Evolutionary conservation across 2,329 filamentous ascomycete genomes (phyloP).

Genomic region (Phyllachora maydis): DNA sequence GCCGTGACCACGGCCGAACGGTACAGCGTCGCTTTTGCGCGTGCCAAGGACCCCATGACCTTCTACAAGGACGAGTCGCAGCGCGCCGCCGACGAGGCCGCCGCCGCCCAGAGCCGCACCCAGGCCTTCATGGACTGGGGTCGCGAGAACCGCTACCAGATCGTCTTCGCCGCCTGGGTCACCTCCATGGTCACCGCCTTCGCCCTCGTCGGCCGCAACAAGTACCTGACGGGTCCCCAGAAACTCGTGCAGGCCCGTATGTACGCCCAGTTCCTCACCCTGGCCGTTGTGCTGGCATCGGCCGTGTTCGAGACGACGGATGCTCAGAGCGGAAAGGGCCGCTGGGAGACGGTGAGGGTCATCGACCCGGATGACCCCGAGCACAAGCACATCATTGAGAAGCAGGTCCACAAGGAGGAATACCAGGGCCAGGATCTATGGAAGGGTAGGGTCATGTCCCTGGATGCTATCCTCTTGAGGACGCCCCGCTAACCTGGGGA

Average conservation of each 20-base stretch:
- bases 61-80: constrained; percentile 44
- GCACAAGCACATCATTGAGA: constrained; percentile 70
- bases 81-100: constrained; percentile 26
- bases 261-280: constrained; percentile 76
- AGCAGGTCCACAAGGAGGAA: constrained; percentile 69
- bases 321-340: constrained; percentile 50
- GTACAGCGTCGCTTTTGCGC: constrained; percentile 41
- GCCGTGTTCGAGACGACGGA: constrained; percentile 69
- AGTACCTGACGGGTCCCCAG: constrained; percentile 53
- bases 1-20: constrained; percentile 82
- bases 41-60: constrained; percentile 42
- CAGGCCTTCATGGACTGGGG: constrained; percentile 54
- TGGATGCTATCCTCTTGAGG: too few species aligned
- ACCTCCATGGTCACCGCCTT: constrained; percentile 60
- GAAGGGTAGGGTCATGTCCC: constrained; percentile 60
- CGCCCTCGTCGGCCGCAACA: constrained; percentile 56
- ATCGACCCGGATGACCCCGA: constrained; percentile 64
- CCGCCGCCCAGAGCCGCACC: constrained; percentile 15
- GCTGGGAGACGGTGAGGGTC: constrained; percentile 72
- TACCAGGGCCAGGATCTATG: constrained; percentile 84
- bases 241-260: constrained; percentile 90
- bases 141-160: constrained; percentile 62
- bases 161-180: constrained; percentile 68
- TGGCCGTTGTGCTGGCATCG: constrained; percentile 64
- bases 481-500: too few species aligned